Base-by-base conservation (phyloP, 805 yeast species). In the Pichia californica region DNA sequence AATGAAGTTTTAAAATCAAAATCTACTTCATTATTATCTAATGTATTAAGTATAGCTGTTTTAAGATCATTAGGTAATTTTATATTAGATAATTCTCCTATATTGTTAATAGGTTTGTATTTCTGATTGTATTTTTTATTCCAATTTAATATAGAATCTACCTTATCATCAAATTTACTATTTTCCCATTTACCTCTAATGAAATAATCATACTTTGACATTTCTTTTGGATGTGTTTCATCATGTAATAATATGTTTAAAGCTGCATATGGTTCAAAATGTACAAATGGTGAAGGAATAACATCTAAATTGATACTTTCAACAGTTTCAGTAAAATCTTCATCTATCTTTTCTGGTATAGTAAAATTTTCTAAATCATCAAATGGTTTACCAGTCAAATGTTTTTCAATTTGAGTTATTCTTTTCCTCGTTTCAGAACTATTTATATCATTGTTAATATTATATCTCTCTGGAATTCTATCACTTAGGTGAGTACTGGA, bases 161-260 rank as follows among this genome's bases (percentile, higher is more conserved):
- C 9, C 23, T 36, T 36, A 21, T 38, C 41, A 16, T 36, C 31
- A 11, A 29, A 44, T 9, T 28, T 35, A 20, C 11, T 18, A 15
- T 8, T 46, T 15, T 45, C 44, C 31, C 54, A 53, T 33, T 55
- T 57, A 8, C 52, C 25, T 26, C 45, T 51, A 2, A 54, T 31
- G 11, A 47, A 41, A 9, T 51, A 46, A n/a, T 39, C 32, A 31
- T 58, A 56, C 26, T 49, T 39, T 3, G 10, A 16, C 7, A 9
- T 7, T 8, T 26, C 33, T 16, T 23, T 23, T 4, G 7, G 7
- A 15, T 35, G 18, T 11, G 16, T 11, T 20, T 20, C 19, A 11
- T 32, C 26, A 14, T 41, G 6, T 4, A 53, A 41, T 3, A 57
- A 43, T 2, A 48, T 32, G 15, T 46, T 48, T 5, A 57, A 36